Conservation (phyloP, 2,329 filamentous ascomycete species). For the Gnomoniopsis smithogilvyi region DNA sequence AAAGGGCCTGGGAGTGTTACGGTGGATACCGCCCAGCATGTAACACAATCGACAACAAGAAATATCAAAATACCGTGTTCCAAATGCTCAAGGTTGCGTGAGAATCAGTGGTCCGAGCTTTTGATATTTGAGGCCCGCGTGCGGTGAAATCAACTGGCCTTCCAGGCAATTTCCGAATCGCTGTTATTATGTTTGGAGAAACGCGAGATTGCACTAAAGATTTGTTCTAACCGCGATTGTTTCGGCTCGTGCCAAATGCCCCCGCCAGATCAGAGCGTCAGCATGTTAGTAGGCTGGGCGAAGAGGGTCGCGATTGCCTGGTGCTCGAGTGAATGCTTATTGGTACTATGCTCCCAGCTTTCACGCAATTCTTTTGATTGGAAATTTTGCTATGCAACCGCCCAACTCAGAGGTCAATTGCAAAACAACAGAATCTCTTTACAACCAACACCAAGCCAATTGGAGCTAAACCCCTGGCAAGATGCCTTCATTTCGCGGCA, state of each 20-base stretch:
- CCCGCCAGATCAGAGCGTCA: neutral
- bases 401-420: neutral
- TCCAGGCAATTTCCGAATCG: neutral
- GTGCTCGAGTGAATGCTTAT: neutral
- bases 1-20: neutral
- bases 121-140: neutral
- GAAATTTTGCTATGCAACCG: neutral
- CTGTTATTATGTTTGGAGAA: neutral
- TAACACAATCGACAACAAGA: neutral
- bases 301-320: neutral
- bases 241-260: neutral
- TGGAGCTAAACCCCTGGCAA: neutral
- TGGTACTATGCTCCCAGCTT: neutral
- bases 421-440: neutral
- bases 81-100: neutral
- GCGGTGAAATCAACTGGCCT: neutral
- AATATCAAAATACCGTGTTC: neutral
- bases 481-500: constrained; percentile 49
- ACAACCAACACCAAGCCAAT: neutral
- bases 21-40: neutral
- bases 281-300: neutral
- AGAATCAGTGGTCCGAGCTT: neutral
- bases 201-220: neutral
- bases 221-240: neutral
- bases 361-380: neutral